These are phyloP conservation scores for Paramyrothecium sp. DNA, from an alignment of 2,329 filamentous ascomycete genomes.

Conservation along the genomic window DNA sequence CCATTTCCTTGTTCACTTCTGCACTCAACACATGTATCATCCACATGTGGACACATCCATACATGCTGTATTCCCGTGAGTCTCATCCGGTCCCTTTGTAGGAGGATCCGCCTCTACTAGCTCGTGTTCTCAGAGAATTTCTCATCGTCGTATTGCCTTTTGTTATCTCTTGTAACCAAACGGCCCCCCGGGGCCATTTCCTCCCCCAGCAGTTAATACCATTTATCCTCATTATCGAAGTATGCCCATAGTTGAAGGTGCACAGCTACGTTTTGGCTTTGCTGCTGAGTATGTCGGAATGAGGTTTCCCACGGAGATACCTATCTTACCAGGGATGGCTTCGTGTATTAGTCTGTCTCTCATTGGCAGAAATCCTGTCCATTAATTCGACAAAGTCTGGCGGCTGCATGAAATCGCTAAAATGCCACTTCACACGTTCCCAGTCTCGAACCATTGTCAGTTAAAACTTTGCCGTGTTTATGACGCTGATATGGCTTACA, in stretches of 20 bases:
- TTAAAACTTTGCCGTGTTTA: too few relatives aligned
- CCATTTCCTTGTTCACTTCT: constrained; percentile 1
- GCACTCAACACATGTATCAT: constrained; percentile 22
- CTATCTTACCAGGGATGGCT: too few relatives aligned
- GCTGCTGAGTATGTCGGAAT: constrained; percentile 29
- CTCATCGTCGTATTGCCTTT: constrained; percentile 18
- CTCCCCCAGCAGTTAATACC: constrained; percentile 37
- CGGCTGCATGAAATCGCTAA: too few relatives aligned
- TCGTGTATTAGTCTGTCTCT: too few relatives aligned
- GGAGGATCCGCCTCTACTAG: constrained; percentile 20
- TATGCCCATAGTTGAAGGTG: constrained; percentile 40
- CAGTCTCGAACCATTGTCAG: too few relatives aligned
- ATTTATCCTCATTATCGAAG: constrained; percentile 42
- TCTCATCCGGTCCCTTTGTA: constrained; percentile 5
- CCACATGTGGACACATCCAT: constrained; percentile 32
- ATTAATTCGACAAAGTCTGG: too few relatives aligned
- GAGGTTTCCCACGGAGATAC: constrained; percentile 40
- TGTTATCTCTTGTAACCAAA: constrained; percentile 21
- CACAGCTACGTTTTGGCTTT: constrained; percentile 17
- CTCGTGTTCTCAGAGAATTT: constrained; percentile 25
- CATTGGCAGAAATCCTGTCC: too few relatives aligned
- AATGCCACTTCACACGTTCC: too few relatives aligned
- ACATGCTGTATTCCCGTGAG: constrained; percentile 26
- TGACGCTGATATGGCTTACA: too few relatives aligned
- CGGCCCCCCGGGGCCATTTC: constrained; percentile 6